phyloP scores from a whole-genome alignment of 2,329 filamentous ascomycete genomes.

The Zymoseptoria passerinii region DNA sequence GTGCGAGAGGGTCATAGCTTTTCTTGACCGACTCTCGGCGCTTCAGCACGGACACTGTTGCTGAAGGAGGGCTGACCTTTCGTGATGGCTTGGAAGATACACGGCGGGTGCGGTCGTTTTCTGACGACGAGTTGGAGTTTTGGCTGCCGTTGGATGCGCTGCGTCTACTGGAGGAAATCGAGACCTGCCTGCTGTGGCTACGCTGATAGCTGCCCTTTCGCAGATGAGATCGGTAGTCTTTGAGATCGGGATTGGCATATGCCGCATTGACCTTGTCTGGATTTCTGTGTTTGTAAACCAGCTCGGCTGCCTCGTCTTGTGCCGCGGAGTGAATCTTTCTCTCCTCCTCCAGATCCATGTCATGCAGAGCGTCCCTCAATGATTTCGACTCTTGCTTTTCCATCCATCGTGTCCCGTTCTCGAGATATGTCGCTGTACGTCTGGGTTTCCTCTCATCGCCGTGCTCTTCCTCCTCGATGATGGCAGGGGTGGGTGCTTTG shows the following conservation, averaged over 20 bases:
- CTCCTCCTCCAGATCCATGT: slow-evolving; percentile 61
- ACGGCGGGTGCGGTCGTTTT: slow-evolving; percentile 3
- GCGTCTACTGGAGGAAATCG: slow-evolving; percentile 8
- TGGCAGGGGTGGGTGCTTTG: slow-evolving; percentile 16
- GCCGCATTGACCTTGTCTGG: slow-evolving; percentile 51
- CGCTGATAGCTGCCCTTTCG: slow-evolving; percentile 63
- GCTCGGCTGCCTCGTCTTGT: slow-evolving; percentile 66
- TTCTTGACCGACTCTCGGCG: slow-evolving; percentile 24
- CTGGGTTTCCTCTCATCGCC: slow-evolving; percentile 36
- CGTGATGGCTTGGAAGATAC: slow-evolving; percentile 10
- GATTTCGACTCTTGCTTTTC: slow-evolving; percentile 69
- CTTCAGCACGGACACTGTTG: slow-evolving; percentile 15
- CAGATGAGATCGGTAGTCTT: slow-evolving; percentile 57
- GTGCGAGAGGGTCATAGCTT: slow-evolving; percentile 30
- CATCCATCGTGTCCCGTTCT: slow-evolving; percentile 67
- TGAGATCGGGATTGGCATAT: slow-evolving; percentile 29
- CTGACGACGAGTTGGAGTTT: slow-evolving; percentile 4
- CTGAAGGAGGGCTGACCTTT: slow-evolving; percentile 17
- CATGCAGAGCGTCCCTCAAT: slow-evolving; percentile 62
- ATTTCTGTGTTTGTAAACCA: slow-evolving; percentile 69
- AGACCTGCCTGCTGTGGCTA: slow-evolving; percentile 33
- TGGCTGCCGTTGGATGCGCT: slow-evolving; percentile 14
- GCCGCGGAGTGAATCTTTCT: slow-evolving; percentile 59
- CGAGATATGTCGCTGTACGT: slow-evolving; percentile 62
- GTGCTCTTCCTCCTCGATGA: slow-evolving; percentile 8